These are phyloP conservation scores for Macroventuria anomochaeta DNA, from an alignment of 2,329 filamentous ascomycete species.

Conservation along the genomic window DNA sequence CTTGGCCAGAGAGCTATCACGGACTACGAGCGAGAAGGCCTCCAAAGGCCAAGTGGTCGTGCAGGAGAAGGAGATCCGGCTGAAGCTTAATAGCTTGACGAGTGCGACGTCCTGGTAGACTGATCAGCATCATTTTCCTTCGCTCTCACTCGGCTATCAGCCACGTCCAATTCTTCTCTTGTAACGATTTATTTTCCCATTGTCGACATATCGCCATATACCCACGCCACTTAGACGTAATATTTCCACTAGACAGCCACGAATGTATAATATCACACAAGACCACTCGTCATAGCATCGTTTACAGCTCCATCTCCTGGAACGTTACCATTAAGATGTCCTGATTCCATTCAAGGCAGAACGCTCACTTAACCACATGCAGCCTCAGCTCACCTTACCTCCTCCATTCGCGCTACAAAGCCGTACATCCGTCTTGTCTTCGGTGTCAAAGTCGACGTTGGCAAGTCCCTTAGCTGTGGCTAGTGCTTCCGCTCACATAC, in stretches of 20 bases:
- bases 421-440: conserved; percentile 3
- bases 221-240: conserved; percentile 6
- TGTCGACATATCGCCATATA: conserved; percentile 3
- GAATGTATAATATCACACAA: conserved; percentile 1
- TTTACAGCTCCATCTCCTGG: background rate
- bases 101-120: conserved; percentile 14
- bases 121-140: background rate
- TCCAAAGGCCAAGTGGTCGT: conserved; percentile 24
- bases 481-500: background rate
- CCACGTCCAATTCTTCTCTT: background rate
- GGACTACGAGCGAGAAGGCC: conserved; percentile 21
- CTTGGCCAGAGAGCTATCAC: conserved; percentile 37
- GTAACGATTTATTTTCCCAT: no score
- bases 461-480: conserved; percentile 1
- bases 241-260: background rate
- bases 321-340: background rate
- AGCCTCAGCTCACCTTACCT: background rate
- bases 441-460: background rate
- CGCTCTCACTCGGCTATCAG: background rate
- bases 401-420: background rate
- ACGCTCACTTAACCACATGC: background rate
- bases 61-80: conserved; percentile 20
- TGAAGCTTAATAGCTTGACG: conserved; percentile 5
- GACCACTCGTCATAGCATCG: background rate
- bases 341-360: background rate